Base-by-base conservation (phyloP, 2,329 filamentous ascomycete genomes). In the Colletotrichum sp. region DNA sequence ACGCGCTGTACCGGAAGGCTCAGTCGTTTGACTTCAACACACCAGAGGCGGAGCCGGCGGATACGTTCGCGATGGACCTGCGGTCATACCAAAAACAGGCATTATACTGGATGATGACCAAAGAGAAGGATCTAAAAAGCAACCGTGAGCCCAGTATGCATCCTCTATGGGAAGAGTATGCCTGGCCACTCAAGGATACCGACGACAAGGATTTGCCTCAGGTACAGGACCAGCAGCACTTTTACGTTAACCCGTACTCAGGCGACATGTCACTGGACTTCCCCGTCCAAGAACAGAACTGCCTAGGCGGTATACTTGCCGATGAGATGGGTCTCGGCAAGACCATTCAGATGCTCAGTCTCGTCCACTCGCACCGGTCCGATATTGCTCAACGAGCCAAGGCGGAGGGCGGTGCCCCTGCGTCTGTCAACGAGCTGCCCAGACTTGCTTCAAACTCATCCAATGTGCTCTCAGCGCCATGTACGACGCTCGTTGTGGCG, bases 281-380 rank as follows among this genome's bases (percentile, higher is more conserved):
- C 78, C 97, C 97, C 1, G 91, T 92, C 4, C 97, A 99, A 82
- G 95, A 98, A 80, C 97, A 98, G 81, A 95, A 97, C 82, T 99
- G 97, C 79, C 88, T 98, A 0, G 97, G 97, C 59, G 97, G 97
- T 7, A 95, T 99, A 73, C 87, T 99, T 56, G 97, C 97, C 10
- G 97, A 99, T 80, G 94, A 98, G 84, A 99, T 99, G 97, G 97
- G 97, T 62, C 88, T 99, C 3, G 97, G 97, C 38, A 99, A 99
- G 86, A 99, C 97, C 0, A 98, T 99, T 69, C 96, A 99, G 82
- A 98, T 99, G 96, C 91, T 99, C 76, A 97, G 95, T 84, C 87
- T 99, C 65, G 91, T 99, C 7, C 97, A 99, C 82, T 92, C 95
- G 0, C 95, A 98, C 82, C 92, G 91, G 76, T 93, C 92, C 5